phyloP scores from a whole-genome alignment of 129 eudicot species.

The Smallanthus sonchifolius region DNA sequence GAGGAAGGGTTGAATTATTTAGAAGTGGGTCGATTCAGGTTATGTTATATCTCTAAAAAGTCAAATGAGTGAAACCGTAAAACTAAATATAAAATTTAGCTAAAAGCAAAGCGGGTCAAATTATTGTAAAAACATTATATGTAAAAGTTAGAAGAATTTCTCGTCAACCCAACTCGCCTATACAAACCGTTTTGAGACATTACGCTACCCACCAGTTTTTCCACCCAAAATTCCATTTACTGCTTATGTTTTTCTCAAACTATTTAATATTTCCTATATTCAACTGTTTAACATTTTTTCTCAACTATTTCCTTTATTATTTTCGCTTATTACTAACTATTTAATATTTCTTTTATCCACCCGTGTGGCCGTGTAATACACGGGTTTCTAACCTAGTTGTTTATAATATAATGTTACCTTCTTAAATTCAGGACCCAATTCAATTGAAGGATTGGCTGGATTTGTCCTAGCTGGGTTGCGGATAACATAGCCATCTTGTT shows the following conservation, averaged over 20 bases:
- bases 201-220: neutral
- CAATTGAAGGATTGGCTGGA: slow-evolving; percentile 84
- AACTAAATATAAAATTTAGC: neutral
- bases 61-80: neutral
- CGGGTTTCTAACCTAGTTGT: neutral
- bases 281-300: no score
- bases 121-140: neutral
- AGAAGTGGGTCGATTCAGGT: neutral
- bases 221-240: neutral
- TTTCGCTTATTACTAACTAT: no score
- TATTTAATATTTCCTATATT: no score
- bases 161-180: neutral
- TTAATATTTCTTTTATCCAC: no score
- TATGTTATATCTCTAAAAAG: neutral
- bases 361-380: no score
- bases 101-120: neutral
- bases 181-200: neutral
- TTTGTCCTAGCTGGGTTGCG: slow-evolving; percentile 75
- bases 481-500: slow-evolving; percentile 63
- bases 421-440: slow-evolving; percentile 94
- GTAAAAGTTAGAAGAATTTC: neutral
- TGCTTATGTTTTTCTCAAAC: no score
- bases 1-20: neutral
- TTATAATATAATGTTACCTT: slow-evolving; percentile 41
- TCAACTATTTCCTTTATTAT: no score